Conservation (phyloP, 306 rosid genomes). For the Ormosia semicastrata region DNA sequence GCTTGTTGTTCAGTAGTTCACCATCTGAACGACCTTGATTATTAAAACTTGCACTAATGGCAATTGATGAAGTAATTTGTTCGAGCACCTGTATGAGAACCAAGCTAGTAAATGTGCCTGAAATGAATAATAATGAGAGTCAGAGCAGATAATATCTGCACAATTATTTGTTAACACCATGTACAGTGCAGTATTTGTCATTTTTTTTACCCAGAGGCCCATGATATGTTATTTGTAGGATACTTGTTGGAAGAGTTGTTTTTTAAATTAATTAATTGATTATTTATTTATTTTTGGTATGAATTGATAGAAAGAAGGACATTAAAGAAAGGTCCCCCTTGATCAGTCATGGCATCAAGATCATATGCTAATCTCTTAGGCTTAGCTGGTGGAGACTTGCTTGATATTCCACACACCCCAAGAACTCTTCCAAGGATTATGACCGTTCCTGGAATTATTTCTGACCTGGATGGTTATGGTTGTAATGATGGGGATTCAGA, state of each 20-base stretch:
- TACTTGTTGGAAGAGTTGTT: background rate
- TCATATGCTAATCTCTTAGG: slow-evolving; percentile 58
- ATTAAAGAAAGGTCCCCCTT: slow-evolving; percentile 15
- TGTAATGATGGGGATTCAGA: slow-evolving; percentile 65
- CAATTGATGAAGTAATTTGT: slow-evolving; percentile 1
- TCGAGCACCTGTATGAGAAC: background rate
- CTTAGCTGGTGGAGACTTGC: slow-evolving; percentile 57
- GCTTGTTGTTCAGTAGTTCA: background rate
- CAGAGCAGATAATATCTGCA: background rate
- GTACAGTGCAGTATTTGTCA: background rate
- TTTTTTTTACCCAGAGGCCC: background rate
- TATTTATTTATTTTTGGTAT: background rate
- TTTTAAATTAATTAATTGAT: background rate
- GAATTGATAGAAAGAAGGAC: slow-evolving; percentile 28
- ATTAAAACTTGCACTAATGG: background rate
- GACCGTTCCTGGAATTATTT: slow-evolving; percentile 76
- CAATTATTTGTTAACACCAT: background rate
- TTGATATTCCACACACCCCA: slow-evolving; percentile 66
- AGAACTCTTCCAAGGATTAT: slow-evolving; percentile 68
- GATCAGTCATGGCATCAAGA: slow-evolving; percentile 53
- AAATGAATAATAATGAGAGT: background rate
- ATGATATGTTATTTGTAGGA: background rate
- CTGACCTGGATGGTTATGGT: slow-evolving; percentile 54
- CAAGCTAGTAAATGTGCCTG: background rate
- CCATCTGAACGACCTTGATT: background rate